phyloP scores from a whole-genome alignment of 2,329 filamentous ascomycete genomes.

The Amylocarpus encephaloides region DNA sequence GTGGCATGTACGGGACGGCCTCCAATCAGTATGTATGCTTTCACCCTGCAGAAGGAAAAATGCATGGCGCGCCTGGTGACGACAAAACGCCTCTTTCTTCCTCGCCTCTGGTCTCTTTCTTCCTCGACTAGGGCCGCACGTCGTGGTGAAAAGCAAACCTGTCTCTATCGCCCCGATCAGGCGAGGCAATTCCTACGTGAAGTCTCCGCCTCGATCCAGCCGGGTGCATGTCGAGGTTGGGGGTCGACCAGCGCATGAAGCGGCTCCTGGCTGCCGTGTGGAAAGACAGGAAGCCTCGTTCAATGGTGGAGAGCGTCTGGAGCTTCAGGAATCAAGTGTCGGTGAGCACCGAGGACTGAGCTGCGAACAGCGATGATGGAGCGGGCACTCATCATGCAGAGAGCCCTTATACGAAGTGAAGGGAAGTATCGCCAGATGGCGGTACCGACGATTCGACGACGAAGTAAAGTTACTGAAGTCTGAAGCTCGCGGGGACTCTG shows the following conservation, averaged over 20 bases:
- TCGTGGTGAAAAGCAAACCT: background rate
- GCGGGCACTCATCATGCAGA: no score
- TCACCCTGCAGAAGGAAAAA: background rate
- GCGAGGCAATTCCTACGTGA: background rate
- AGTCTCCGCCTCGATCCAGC: background rate
- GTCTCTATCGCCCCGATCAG: background rate
- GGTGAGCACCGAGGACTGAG: background rate
- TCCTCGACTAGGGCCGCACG: no score
- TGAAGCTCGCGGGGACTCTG: no score
- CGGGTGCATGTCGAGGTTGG: background rate
- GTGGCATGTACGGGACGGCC: no score
- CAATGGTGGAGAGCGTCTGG: background rate
- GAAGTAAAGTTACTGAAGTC: no score
- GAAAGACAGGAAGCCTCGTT: background rate
- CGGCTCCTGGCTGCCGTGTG: conserved; percentile 2
- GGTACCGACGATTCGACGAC: no score
- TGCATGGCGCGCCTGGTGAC: no score
- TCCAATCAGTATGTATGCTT: background rate
- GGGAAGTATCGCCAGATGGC: no score
- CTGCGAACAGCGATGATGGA: no score
- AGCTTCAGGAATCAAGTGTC: background rate
- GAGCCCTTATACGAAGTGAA: no score
- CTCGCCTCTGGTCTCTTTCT: no score
- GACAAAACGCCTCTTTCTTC: no score
- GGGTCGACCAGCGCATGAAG: background rate